Evolutionary conservation across 176 grass and related monocot species (phyloP), one percentile per base, ranked within the genome.

Genomic region (Pharus latifolius): DNA sequence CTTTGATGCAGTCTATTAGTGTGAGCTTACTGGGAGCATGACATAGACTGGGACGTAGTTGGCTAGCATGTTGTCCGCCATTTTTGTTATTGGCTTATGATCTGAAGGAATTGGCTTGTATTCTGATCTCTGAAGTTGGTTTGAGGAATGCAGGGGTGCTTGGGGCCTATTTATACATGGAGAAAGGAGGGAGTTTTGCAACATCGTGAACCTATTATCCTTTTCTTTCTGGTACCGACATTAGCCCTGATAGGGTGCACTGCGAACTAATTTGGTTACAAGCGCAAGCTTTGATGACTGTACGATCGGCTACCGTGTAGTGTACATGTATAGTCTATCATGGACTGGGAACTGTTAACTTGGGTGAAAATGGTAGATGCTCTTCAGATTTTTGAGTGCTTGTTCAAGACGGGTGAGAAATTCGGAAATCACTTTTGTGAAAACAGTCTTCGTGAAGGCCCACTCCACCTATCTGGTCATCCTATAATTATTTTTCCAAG

Each of bases 1-100:
- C n/a, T n/a, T n/a, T n/a, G n/a, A 4, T 22, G 47, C 0, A 1
- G 6, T 31, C 10, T 5, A 69, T 50, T 31, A 38, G 30, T n/a
- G 23, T 56, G 19, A 32, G 62, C 89, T 82, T 80, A 92, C 89
- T 22, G 80, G 84, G 62, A 92, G 78, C 89, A 88, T 92, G 37
- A 85, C 84, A 56, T 78, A 84, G 51, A 85, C 81, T 53, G 80
- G 77, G 56, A 92, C 77, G 46, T 88, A 92, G 78, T 92, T 92
- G 40, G 73, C 81, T 29, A 76, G 45, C 81, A 84, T 56, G 63
- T 75, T 78, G 63, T 19, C 53, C 0, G 55, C 68, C 54, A 79
- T 78, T n/a, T n/a, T n/a, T 63, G 69, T 63, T 19, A 61, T 53
- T 61, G 46, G 22, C 54, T 69, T 14, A 15, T 35, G 62, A 30